Evolutionary conservation across 257 asterid genomes (phyloP), one percentile per base, ranked within the genome.

Genomic region (Przewalskia tangutica): DNA sequence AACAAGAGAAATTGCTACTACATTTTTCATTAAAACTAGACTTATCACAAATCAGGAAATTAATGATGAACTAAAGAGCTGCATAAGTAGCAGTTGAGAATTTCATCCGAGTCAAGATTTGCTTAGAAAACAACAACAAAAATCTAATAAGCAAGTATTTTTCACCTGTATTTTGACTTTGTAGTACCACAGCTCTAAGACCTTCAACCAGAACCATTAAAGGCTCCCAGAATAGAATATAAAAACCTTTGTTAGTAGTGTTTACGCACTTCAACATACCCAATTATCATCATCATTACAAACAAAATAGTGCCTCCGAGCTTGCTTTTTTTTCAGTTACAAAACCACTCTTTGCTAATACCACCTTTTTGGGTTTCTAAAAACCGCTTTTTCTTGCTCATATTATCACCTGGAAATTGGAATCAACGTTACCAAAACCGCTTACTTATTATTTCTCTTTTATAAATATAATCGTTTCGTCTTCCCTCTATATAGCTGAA

Each of bases 261-360:
- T 68, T 85, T 87, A 85, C 89, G 82, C 88, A 86, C 85, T 81
- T 87, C 86, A 85, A 84, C 86, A 88, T 23, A 86, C 90, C 90
- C 89, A 84, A 81, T 81, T 58, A 83, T 77, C 85, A 85, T 60
- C 88, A 82, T 81, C 76, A 38, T 6, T 38, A 85, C 82, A 84
- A 76, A 83, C 87, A 88, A 82, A 85, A 48, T 20, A 83, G 81
- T 34, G 56, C 80, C 87, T 88, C 85, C 2, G 20, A 76, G 83
- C 84, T 92, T 86, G 91, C 83, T 91, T 84, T 95, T 88, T 38
- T 89, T 87, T 89, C 95, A 86, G 97, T 93, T 93, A 91, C 94
- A 88, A 93, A 86, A 88, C 97, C 90, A 84, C 92, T 84, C 83
- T 87, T 27, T 82, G 84, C 85, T 86, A 86, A 88, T 53, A 87